Evolutionary conservation across 768 basidiomycete species (phyloP).

Genomic region (Guyanaporus albipodus): DNA sequence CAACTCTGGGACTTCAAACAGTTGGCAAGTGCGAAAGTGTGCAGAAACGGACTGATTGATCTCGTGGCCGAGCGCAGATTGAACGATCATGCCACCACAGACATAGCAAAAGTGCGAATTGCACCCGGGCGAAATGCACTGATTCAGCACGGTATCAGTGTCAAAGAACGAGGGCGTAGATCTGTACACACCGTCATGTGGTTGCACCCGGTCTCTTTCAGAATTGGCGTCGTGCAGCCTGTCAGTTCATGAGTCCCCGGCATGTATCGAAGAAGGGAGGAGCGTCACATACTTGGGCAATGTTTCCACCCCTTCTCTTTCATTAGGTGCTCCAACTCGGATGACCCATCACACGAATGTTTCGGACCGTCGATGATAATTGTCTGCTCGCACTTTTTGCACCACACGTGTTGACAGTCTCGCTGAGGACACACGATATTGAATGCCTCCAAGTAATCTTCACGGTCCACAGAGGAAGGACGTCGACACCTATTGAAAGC

Average conservation of each 20-base stretch:
- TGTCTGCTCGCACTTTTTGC: constrained; percentile 52
- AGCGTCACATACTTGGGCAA: constrained; percentile 48
- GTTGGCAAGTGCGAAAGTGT: too few species aligned
- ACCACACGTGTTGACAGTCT: constrained; percentile 52
- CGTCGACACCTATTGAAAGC: constrained; percentile 41
- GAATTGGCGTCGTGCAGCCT: constrained; percentile 48
- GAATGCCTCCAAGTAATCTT: constrained; percentile 38
- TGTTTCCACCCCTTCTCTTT: constrained; percentile 55
- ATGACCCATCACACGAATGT: constrained; percentile 58
- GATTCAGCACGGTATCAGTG: neutral
- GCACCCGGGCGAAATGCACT: constrained; percentile 58
- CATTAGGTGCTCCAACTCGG: constrained; percentile 53
- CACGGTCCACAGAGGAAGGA: constrained; percentile 47
- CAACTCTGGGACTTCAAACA: too few species aligned
- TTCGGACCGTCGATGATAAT: constrained; percentile 33
- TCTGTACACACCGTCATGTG: constrained; percentile 47
- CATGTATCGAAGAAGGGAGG: neutral
- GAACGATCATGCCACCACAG: constrained; percentile 47
- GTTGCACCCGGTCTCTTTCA: constrained; percentile 51
- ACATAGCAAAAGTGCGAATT: constrained; percentile 57
- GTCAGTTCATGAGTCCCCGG: neutral
- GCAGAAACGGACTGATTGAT: constrained; percentile 11
- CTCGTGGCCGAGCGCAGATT: constrained; percentile 33
- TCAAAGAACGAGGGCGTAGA: neutral
- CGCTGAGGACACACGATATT: constrained; percentile 48